Base-by-base conservation (phyloP, 2,329 filamentous ascomycete species). In the Cordyceps sp. region DNA sequence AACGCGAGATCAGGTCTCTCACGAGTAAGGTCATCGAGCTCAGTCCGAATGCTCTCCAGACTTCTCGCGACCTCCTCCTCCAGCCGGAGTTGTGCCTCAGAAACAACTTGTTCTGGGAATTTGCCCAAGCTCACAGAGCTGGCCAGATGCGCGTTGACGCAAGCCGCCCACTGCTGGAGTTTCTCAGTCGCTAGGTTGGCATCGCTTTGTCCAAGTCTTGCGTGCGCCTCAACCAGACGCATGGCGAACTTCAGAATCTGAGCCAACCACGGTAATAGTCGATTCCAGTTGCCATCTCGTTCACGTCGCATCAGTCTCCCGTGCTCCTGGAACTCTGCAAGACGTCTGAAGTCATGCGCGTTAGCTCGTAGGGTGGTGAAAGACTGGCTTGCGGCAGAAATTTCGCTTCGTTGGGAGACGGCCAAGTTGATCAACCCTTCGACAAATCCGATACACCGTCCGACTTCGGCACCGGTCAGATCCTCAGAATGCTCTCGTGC, bases 401-500 rank as follows among this genome's bases (percentile, higher is more conserved):
- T 55, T 6, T 57, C 52, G 29, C 50, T 52, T 36, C 78, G 64
- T 49, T 86, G 80, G 4, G 59, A 54, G 10, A 82, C 47, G 1
- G 70, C 50, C n/a, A 73, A 57, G 36, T 77, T 66, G 20, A 96
- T 59, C 36, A 94, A 65, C 18, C 86, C 84, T 50, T 98, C 90
- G n/a, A 94, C 60, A 40, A 82, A 82, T 0, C 84, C 84, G 30
- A 81, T 68, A 48, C 84, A 86, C 46, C 86, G 70, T 26, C 69
- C 66, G 7, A 90, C 69, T 43, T 94, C 84, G 8, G 82, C 77
- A 26, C 74, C 67, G 28, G 79, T 93, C 25, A 98, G 58, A 40
- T 98, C 92, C 24, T 82, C 77, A 1, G 81, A 84, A 52, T 93
- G 84, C 31, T 83, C 76, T 39, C 74, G 66, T 9, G 72, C 61